Evolutionary conservation across 2,329 filamentous ascomycete species (phyloP).

Genomic region (Alternaria sp.): DNA sequence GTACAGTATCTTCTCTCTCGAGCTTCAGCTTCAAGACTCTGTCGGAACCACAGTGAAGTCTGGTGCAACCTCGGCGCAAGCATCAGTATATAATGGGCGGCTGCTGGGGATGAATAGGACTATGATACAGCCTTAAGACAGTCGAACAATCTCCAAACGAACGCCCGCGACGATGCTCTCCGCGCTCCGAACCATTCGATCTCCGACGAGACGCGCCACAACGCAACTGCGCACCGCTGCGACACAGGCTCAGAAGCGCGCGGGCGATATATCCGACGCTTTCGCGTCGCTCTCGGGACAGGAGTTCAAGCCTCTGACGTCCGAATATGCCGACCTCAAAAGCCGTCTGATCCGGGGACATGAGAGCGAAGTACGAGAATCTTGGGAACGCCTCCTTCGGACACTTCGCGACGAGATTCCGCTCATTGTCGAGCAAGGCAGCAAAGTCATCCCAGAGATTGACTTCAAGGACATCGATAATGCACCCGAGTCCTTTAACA

Average conservation of each 20-base stretch:
- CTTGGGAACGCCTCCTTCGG: conserved; percentile 58
- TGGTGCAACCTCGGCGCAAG: conserved; percentile 12
- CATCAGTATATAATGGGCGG: conserved; percentile 31
- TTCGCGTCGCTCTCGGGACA: conserved; percentile 61
- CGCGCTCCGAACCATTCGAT: conserved; percentile 38
- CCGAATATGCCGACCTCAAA: conserved; percentile 59
- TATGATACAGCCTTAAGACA: conserved; percentile 18
- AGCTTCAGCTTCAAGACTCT: conserved; percentile 21
- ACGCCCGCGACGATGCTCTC: conserved; percentile 46
- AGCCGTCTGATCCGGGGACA: conserved; percentile 54
- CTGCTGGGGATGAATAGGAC: conserved; percentile 16
- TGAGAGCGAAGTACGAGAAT: conserved; percentile 58
- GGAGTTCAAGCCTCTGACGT: conserved; percentile 55
- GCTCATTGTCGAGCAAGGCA: conserved; percentile 54
- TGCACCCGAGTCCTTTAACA: conserved; percentile 64
- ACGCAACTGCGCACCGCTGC: conserved; percentile 40
- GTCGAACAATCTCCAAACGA: conserved; percentile 9
- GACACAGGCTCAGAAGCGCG: conserved; percentile 53
- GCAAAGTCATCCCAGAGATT: conserved; percentile 57
- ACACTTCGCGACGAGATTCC: conserved; percentile 57
- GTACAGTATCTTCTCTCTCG: conserved; percentile 22
- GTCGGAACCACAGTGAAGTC: conserved; percentile 26
- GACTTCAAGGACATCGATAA: conserved; percentile 57
- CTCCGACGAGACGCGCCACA: conserved; percentile 27
- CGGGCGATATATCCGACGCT: conserved; percentile 61